Evolutionary conservation across 352 stramenopile species (phyloP).

Genomic region (Phytophthora hibernalis): DNA sequence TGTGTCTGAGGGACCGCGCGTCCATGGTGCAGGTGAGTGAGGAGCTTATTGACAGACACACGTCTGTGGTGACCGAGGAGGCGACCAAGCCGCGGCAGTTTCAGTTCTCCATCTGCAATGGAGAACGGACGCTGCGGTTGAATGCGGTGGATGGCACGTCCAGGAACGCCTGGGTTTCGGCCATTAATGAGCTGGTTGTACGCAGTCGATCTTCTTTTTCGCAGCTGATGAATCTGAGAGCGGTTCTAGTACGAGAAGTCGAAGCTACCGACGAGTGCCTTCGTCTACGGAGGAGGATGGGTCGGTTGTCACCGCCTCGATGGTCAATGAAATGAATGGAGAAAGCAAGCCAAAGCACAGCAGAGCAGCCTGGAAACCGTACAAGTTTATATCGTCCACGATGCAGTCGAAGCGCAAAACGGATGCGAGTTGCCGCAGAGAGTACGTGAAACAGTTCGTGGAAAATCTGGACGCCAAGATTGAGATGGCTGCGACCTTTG

Average conservation of each 20-base stretch:
- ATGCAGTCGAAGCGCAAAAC: slow-evolving; percentile 68
- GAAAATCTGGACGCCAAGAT: slow-evolving; percentile 51
- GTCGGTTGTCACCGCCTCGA: slow-evolving; percentile 36
- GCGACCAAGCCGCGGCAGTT: slow-evolving; percentile 73
- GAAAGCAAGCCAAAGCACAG: slow-evolving; percentile 34
- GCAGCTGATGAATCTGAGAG: slow-evolving; percentile 77
- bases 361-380: slow-evolving; percentile 68
- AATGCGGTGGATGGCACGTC: slow-evolving; percentile 74
- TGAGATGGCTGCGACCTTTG: slow-evolving; percentile 47
- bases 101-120: slow-evolving; percentile 84
- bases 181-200: slow-evolving; percentile 85
- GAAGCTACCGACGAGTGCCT: slow-evolving; percentile 55
- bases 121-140: slow-evolving; percentile 66
- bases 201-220: slow-evolving; percentile 79
- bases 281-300: slow-evolving; percentile 71
- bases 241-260: slow-evolving; percentile 49
- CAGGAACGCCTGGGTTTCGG: slow-evolving; percentile 71
- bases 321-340: slow-evolving; percentile 39
- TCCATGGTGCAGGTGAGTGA: slow-evolving; percentile 79
- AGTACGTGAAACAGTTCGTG: slow-evolving; percentile 66
- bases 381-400: slow-evolving; percentile 79
- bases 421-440: slow-evolving; percentile 45
- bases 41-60: slow-evolving; percentile 79
- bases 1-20: slow-evolving; percentile 77
- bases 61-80: slow-evolving; percentile 71